Evolutionary conservation across 2,329 filamentous ascomycete species (phyloP).

Genomic region (Apiospora marii): DNA sequence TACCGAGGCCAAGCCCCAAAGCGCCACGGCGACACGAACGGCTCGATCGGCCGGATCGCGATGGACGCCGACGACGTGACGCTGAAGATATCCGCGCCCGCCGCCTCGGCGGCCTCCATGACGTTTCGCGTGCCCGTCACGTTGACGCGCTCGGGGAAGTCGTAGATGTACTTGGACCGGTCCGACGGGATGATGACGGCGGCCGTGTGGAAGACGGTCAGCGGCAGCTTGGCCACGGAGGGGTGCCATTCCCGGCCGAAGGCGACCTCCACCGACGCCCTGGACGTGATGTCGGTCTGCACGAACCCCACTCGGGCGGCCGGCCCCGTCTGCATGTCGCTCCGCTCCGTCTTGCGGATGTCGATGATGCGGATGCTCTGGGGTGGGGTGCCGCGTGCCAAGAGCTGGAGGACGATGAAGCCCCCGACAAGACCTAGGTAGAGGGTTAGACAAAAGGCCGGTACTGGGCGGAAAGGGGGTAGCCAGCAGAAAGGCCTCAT

Average conservation of each 20-base stretch:
- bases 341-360: conserved; percentile 51
- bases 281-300: conserved; percentile 59
- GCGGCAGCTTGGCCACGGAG: conserved; percentile 49
- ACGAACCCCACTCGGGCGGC: conserved; percentile 51
- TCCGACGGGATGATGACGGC: conserved; percentile 61
- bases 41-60: conserved; percentile 48
- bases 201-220: conserved; percentile 66
- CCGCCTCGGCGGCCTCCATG: conserved; percentile 52
- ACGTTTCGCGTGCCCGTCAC: conserved; percentile 58
- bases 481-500: background rate
- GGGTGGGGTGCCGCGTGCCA: conserved; percentile 59
- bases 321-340: conserved; percentile 48
- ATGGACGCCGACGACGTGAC: conserved; percentile 61
- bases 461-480: too few species aligned
- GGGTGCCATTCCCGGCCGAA: conserved; percentile 57
- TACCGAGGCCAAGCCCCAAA: conserved; percentile 49
- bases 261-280: conserved; percentile 50
- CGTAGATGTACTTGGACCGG: conserved; percentile 53
- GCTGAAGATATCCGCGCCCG: conserved; percentile 59
- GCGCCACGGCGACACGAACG: conserved; percentile 43
- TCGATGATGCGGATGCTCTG: conserved; percentile 62
- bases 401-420: conserved; percentile 60
- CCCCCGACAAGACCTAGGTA: conserved; percentile 60
- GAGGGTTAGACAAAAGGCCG: background rate
- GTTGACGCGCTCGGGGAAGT: conserved; percentile 56